phyloP scores from a whole-genome alignment of 2,329 filamentous ascomycete species.

The Pestalotiopsis sp. region DNA sequence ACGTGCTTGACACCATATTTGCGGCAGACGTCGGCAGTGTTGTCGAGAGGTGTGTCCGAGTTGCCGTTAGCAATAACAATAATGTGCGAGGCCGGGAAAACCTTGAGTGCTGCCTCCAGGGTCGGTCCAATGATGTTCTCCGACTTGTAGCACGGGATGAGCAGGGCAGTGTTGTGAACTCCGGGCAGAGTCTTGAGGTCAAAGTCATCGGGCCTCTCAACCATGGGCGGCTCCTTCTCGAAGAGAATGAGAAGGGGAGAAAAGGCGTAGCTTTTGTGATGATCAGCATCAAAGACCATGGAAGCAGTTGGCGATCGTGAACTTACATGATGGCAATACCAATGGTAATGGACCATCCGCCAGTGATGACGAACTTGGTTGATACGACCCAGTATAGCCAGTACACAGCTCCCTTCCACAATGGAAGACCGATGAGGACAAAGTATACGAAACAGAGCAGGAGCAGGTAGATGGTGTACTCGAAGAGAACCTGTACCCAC shows the following conservation, averaged over 20 bases:
- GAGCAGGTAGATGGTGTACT: slow-evolving; percentile 23
- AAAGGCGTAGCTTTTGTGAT: slow-evolving; percentile 18
- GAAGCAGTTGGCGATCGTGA: not conserved
- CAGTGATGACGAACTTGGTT: slow-evolving; percentile 40
- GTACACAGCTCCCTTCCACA: slow-evolving; percentile 47
- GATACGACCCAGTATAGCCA: slow-evolving; percentile 43
- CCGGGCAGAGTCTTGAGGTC: slow-evolving; percentile 15
- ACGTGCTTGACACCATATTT: slow-evolving; percentile 48
- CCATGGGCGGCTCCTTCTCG: slow-evolving; percentile 31
- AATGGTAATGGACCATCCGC: slow-evolving; percentile 43
- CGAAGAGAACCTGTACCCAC: slow-evolving; percentile 23
- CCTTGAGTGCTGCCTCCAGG: slow-evolving; percentile 44
- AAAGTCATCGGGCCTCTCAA: slow-evolving; percentile 16
- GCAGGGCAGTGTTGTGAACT: slow-evolving; percentile 13
- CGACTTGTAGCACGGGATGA: slow-evolving; percentile 53
- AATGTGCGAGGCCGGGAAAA: slow-evolving; percentile 47
- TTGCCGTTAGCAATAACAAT: slow-evolving; percentile 53
- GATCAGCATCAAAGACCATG: not conserved
- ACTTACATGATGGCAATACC: slow-evolving; percentile 37
- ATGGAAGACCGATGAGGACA: slow-evolving; percentile 44
- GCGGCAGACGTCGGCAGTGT: slow-evolving; percentile 47
- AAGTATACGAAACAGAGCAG: slow-evolving; percentile 44
- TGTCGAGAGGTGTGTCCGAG: slow-evolving; percentile 45
- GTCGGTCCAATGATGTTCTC: slow-evolving; percentile 41
- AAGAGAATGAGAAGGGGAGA: slow-evolving; percentile 27